Conservation (phyloP, 1,284 basidiomycete genomes). For the Cystobasidiaceae sp. region DNA sequence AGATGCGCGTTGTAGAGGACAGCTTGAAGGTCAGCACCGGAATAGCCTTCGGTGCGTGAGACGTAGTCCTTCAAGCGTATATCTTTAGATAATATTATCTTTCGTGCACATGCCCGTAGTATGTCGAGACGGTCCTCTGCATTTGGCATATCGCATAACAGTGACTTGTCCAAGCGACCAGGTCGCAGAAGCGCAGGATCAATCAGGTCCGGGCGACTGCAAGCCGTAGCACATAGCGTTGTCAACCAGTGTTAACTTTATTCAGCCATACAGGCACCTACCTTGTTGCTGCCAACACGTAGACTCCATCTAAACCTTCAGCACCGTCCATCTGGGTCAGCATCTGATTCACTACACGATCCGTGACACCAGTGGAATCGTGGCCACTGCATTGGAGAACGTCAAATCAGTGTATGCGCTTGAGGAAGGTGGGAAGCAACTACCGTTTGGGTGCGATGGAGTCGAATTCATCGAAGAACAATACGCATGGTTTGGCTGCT, state of each 20-base stretch:
- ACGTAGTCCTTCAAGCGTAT: constrained; percentile 69
- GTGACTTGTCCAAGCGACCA: constrained; percentile 87
- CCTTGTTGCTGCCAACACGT: constrained; percentile 96
- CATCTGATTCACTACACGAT: constrained; percentile 97
- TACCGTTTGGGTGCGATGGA: constrained; percentile 94
- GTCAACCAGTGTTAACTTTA: too few species aligned
- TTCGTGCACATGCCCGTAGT: constrained; percentile 67
- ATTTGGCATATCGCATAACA: constrained; percentile 89
- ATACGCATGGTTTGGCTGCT: constrained; percentile 91
- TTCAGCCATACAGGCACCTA: constrained; percentile 44
- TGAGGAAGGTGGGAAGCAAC: constrained; percentile 27
- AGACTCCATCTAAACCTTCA: constrained; percentile 94
- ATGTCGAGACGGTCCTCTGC: constrained; percentile 73
- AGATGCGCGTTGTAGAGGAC: constrained; percentile 94
- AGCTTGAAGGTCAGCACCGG: constrained; percentile 94
- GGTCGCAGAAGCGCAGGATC: constrained; percentile 93
- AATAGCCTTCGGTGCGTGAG: constrained; percentile 71
- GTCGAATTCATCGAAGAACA: constrained; percentile 99
- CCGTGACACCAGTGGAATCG: constrained; percentile 96
- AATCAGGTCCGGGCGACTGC: constrained; percentile 89
- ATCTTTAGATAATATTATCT: constrained; percentile 61
- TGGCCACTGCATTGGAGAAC: constrained; percentile 90
- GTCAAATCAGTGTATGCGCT: too few species aligned
- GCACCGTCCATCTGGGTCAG: constrained; percentile 99
- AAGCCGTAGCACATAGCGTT: too few species aligned